Evolutionary conservation across 129 eudicot genomes (phyloP), one percentile per base, ranked within the genome.

Genomic region (Sambucus nigra): DNA sequence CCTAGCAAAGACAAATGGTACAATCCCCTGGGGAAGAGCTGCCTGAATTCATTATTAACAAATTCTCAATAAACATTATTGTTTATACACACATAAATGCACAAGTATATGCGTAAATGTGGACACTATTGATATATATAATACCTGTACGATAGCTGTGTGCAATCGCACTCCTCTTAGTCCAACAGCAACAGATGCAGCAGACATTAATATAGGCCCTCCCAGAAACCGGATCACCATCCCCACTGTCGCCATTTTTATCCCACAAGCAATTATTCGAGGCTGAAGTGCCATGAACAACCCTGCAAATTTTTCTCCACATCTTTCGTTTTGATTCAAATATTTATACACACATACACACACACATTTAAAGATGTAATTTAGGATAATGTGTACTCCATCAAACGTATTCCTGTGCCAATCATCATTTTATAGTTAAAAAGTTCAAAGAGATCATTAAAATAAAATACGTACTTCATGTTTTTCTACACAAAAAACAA

Each of bases 211-310:
- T 15, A 70, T 1, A 0, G 93, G 93, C 38, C 94, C 94, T 35
- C 69, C 53, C 0, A 83, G 24, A 68, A 83, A 83, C 38, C 80
- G 62, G 28, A 73, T 63, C 3, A 53, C 66, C 73, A 73, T 75
- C 22, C 80, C 70, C 6, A 83, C 6, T 18, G 49, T 25, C 29
- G 86, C 94, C 64, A 72, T 67, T 55, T 73, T 65, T 23, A 68
- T 69, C 1, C 83, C 83, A 55, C 94, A 83, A 33, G 86, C 76
- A 52, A 83, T 78, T 44, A 83, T 33, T 59, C 75, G 63, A 5
- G 94, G 94, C 53, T 83, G 94, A 47, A 83, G 94, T 0, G 94
- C 94, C 94, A 83, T 83, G 47, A 78, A 83, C 39, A 83, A 57
- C 27, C 94, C 94, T 83, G 57, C 31, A 33, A 29, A 33, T n/a